Evolutionary conservation across 2,329 filamentous ascomycete genomes (phyloP), one percentile per base, ranked within the genome.

Genomic region (Talaromyces amestolkiae): DNA sequence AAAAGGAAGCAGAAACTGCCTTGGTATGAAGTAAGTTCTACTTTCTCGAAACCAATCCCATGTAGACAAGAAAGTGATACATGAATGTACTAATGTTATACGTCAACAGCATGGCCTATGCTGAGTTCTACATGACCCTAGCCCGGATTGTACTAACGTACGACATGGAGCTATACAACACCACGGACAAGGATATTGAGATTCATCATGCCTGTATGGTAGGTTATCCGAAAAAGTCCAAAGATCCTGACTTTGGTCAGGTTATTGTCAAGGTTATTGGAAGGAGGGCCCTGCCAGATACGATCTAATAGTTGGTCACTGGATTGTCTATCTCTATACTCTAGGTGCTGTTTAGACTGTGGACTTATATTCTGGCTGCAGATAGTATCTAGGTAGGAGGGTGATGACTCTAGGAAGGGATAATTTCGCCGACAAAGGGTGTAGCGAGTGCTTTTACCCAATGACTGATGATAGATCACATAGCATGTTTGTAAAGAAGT

Each of bases 161-260:
- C 27, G 59, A 53, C 33, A 62, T 62, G 45, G 45, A 62, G 45
- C 31, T 62, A 15, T 15, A 51, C 45, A 31, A 62, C 15, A 53
- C 59, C 43, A 62, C 59, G 19, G n/a, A 51, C 7, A 33, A 62
- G 22, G 59, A 62, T 62, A 24, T 62, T 24, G 47, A 51, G 31
- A 17, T 62, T 39, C 4, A 53, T 27, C 45, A 53, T 22, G 45
- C 47, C 3, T 17, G 45, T 19, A 35, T 62, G 9, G 45, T 62
- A 7, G 59, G 59, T 2, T 62, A 62, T 37, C 45, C 59, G 0
- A 62, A 27, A 17, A 62, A 53, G 2, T 47, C 59, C 1, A 58
- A 5, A 1, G 27, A 53, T 41, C 33, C 27, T 7, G 27, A 22
- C 1, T 24, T 31, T 53, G 49, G 61, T 13, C 45, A 63, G 37